These are phyloP conservation scores for Phytopythium boreale DNA, from an alignment of 352 stramenopile genomes.

Conservation along the genomic window DNA sequence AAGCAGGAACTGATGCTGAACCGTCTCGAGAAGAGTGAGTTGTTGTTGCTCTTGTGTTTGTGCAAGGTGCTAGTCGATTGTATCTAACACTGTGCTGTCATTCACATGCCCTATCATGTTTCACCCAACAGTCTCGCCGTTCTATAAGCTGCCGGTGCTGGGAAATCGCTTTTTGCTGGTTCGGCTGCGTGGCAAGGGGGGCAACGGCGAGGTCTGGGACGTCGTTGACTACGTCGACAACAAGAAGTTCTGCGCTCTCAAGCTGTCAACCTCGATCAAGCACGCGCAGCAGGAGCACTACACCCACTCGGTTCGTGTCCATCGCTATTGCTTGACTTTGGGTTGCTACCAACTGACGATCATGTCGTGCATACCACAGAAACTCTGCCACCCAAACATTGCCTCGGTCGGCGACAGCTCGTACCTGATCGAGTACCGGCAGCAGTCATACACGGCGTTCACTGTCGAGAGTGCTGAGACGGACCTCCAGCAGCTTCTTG, in stretches of 20 bases:
- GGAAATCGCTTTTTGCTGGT: conserved; percentile 66
- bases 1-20: conserved; percentile 76
- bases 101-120: no score
- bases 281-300: conserved; percentile 67
- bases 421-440: conserved; percentile 63
- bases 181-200: conserved; percentile 64
- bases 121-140: conserved; percentile 42
- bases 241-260: conserved; percentile 57
- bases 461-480: conserved; percentile 68
- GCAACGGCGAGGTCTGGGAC: conserved; percentile 81
- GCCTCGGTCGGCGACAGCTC: conserved; percentile 52
- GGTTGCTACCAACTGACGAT: background rate
- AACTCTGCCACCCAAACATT: conserved; percentile 69
- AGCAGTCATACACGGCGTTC: conserved; percentile 75
- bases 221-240: conserved; percentile 73
- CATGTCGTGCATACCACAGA: conserved; percentile 21
- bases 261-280: conserved; percentile 69
- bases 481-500: conserved; percentile 73
- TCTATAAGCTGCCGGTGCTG: conserved; percentile 70
- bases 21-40: conserved; percentile 62
- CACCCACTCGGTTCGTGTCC: conserved; percentile 60
- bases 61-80: background rate
- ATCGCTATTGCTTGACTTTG: conserved; percentile 9
- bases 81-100: background rate
- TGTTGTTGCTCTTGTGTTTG: background rate